These are phyloP conservation scores for Termitomyces sp. DNA, from an alignment of 768 basidiomycete species.

Conservation along the genomic window DNA sequence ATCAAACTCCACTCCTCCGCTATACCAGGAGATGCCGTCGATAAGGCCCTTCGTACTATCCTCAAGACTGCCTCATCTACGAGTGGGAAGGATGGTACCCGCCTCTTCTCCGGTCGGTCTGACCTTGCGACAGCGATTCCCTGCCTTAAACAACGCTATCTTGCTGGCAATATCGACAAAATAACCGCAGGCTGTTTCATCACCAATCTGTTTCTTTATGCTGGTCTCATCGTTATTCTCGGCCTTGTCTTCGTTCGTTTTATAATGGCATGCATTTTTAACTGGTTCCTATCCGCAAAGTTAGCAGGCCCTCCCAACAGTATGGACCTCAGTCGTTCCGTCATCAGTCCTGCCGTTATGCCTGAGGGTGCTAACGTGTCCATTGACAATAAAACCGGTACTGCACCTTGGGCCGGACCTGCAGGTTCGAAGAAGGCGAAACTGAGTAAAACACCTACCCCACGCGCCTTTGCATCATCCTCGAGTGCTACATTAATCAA, in stretches of 20 bases:
- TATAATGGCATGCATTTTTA: conserved; percentile 94
- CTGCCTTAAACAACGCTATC: conserved; percentile 83
- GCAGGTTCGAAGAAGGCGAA: conserved; percentile 48
- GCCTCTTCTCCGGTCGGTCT: conserved; percentile 71
- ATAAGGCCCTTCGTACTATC: conserved; percentile 75
- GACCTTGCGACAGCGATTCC: conserved; percentile 64
- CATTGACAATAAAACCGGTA: conserved; percentile 86
- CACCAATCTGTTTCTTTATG: conserved; percentile 82
- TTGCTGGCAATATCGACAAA: conserved; percentile 95
- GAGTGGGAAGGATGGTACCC: conserved; percentile 86
- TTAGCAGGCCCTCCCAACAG: conserved; percentile 74
- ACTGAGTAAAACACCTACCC: conserved; percentile 35
- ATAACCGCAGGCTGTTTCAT: conserved; percentile 95
- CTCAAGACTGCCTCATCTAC: conserved; percentile 40
- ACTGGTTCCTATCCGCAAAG: conserved; percentile 87
- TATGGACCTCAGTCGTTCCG: conserved; percentile 71
- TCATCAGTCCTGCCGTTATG: conserved; percentile 92
- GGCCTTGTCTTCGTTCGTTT: conserved; percentile 89
- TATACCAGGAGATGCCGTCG: conserved; percentile 71
- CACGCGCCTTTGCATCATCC: conserved; percentile 42
- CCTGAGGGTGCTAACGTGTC: conserved; percentile 94
- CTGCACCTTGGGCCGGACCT: conserved; percentile 87
- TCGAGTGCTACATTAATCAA: conserved; percentile 56
- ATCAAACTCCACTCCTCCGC: conserved; percentile 63
- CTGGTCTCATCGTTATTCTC: conserved; percentile 87